Conservation (phyloP, 192 early-diverging fungal species). For the Phycomyces blakesleeanus region DNA sequence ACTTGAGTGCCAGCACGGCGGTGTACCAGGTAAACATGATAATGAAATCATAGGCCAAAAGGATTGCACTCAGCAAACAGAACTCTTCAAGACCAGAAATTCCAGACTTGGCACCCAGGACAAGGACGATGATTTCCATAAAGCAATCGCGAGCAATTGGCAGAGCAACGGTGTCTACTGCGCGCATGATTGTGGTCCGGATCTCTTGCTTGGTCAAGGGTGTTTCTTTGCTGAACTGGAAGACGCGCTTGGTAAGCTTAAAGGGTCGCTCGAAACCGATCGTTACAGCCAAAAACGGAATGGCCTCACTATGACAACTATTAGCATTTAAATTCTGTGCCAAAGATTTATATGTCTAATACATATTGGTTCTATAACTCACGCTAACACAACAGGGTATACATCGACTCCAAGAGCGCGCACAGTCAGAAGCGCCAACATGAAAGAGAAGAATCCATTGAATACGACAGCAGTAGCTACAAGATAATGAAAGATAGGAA, state of each 20-base stretch:
- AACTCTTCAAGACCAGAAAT: slow-evolving; percentile 77
- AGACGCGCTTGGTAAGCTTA: slow-evolving; percentile 76
- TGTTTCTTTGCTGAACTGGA: slow-evolving; percentile 45
- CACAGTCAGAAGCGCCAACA: slow-evolving; percentile 67
- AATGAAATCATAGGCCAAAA: slow-evolving; percentile 77
- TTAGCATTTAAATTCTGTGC: neutral
- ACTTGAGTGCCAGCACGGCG: slow-evolving; percentile 81
- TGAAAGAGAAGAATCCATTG: slow-evolving; percentile 74
- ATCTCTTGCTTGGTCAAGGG: slow-evolving; percentile 42
- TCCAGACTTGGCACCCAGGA: slow-evolving; percentile 71
- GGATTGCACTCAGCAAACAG: slow-evolving; percentile 74
- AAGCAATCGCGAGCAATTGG: slow-evolving; percentile 72
- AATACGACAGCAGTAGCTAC: slow-evolving; percentile 62
- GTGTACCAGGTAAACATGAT: slow-evolving; percentile 85
- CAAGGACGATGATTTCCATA: slow-evolving; percentile 79
- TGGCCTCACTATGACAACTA: slow-evolving; percentile 58
- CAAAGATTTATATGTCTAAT: neutral
- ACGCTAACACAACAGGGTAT: slow-evolving; percentile 64
- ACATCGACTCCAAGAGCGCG: slow-evolving; percentile 65
- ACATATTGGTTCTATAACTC: slow-evolving; percentile 8
- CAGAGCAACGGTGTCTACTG: slow-evolving; percentile 60
- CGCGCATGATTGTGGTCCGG: slow-evolving; percentile 57
- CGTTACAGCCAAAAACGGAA: slow-evolving; percentile 88
- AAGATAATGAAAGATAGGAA: neutral
- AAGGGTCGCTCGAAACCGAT: slow-evolving; percentile 90